phyloP scores from a whole-genome alignment of 2,329 filamentous ascomycete species.

The Penicillium sp. region DNA sequence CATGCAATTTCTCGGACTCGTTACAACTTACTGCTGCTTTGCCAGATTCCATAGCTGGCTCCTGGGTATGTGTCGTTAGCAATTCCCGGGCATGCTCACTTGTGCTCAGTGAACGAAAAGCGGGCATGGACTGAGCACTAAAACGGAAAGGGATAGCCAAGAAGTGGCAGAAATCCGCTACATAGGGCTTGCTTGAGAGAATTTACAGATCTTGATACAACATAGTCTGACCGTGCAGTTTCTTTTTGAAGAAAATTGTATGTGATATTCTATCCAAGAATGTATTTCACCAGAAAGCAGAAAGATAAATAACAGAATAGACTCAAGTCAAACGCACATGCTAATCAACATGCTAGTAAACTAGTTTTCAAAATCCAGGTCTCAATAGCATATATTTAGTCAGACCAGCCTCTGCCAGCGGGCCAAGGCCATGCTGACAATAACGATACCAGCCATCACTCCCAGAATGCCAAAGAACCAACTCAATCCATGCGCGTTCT shows the following conservation, averaged over 20 bases:
- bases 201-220: neutral
- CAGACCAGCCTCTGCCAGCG: slow-evolving; percentile 44
- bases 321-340: neutral
- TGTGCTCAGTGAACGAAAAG: too few species aligned
- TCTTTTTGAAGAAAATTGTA: neutral
- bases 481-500: slow-evolving; percentile 31
- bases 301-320: neutral
- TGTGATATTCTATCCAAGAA: neutral
- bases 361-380: neutral
- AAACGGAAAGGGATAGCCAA: too few species aligned
- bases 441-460: slow-evolving; percentile 43
- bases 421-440: slow-evolving; percentile 38
- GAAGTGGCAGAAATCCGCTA: too few species aligned
- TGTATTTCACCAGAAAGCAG: neutral
- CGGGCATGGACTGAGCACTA: too few species aligned
- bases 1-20: neutral
- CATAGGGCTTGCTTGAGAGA: too few species aligned
- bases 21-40: neutral
- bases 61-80: neutral
- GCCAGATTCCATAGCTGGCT: neutral
- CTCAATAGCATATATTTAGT: slow-evolving; percentile 1
- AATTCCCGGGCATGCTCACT: too few species aligned
- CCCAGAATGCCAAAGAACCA: slow-evolving; percentile 53
- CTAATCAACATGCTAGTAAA: neutral
- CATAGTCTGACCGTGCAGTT: neutral